Evolutionary conservation across 2,329 filamentous ascomycete species (phyloP).

Genomic region (Microascus cirrosus): DNA sequence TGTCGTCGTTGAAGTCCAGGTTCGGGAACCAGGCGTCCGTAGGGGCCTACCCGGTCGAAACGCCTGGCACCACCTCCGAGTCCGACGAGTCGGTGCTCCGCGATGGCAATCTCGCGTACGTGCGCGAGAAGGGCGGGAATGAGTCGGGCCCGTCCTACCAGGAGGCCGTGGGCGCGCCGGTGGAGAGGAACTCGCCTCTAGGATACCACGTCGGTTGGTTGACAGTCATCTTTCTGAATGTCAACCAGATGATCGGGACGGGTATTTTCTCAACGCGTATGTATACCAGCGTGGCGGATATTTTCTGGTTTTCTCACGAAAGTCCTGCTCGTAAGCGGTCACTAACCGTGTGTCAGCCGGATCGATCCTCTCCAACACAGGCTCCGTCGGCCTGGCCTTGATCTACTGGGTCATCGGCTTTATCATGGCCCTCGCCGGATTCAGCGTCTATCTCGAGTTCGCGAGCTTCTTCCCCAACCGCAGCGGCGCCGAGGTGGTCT

Average conservation of each 20-base stretch:
- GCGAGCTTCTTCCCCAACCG: slow-evolving; percentile 56
- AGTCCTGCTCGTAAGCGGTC: neutral
- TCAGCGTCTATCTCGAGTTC: slow-evolving; percentile 52
- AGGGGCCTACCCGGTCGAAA: neutral
- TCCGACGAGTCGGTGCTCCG: slow-evolving; percentile 16
- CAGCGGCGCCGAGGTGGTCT: slow-evolving; percentile 55
- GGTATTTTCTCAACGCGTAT: slow-evolving; percentile 54
- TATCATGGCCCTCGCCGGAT: slow-evolving; percentile 41
- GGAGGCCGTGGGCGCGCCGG: slow-evolving; percentile 49
- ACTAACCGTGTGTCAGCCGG: slow-evolving; percentile 30
- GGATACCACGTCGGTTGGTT: slow-evolving; percentile 46
- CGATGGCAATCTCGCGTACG: slow-evolving; percentile 29
- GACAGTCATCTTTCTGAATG: slow-evolving; percentile 48
- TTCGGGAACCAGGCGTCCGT: neutral
- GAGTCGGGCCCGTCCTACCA: slow-evolving; percentile 40
- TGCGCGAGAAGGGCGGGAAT: slow-evolving; percentile 33
- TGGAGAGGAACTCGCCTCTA: slow-evolving; percentile 45
- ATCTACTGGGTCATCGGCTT: slow-evolving; percentile 57
- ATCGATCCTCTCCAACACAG: slow-evolving; percentile 44
- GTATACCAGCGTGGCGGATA: slow-evolving; percentile 12
- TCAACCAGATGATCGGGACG: slow-evolving; percentile 53
- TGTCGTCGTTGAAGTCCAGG: neutral
- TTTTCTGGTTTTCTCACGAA: neutral
- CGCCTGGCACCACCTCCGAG: slow-evolving; percentile 8
- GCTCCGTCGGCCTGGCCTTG: slow-evolving; percentile 50